Evolutionary conservation across 2,329 filamentous ascomycete species (phyloP).

Genomic region (Apiospora phragmitis): DNA sequence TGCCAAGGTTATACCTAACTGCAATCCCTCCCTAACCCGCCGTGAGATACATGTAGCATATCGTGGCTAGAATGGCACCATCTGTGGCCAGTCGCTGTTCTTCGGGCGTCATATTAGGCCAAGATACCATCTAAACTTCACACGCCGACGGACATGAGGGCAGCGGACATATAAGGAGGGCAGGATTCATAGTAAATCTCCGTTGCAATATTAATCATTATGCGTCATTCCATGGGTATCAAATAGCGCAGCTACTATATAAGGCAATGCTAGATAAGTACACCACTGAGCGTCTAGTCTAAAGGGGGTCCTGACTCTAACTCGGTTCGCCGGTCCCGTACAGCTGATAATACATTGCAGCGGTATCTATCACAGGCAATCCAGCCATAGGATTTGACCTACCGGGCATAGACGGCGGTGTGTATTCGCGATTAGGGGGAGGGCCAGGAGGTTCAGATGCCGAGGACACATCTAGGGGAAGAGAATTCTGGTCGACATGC

Average conservation of each 20-base stretch:
- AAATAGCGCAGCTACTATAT: constrained; percentile 4
- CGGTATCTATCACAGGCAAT: background rate
- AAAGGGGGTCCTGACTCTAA: background rate
- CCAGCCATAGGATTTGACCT: background rate
- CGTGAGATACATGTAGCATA: too few relatives aligned
- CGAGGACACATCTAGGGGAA: background rate
- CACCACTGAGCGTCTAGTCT: background rate
- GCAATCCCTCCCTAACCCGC: too few relatives aligned
- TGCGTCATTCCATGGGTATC: background rate
- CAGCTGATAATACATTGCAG: background rate
- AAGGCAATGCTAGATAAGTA: background rate
- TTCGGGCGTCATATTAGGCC: too few relatives aligned
- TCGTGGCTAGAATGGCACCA: too few relatives aligned
- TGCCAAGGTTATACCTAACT: too few relatives aligned
- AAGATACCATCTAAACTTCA: background rate
- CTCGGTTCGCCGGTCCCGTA: background rate
- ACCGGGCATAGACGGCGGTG: background rate
- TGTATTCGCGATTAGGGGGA: background rate
- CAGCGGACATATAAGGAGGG: background rate
- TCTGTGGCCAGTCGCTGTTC: too few relatives aligned
- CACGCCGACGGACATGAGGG: background rate
- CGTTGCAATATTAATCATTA: constrained; percentile 2
- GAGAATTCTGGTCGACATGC: background rate
- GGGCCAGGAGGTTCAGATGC: background rate
- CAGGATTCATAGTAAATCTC: background rate